Conservation (phyloP, 2,329 filamentous ascomycete genomes). For the Teratosphaeria pseudoeucalypti region DNA sequence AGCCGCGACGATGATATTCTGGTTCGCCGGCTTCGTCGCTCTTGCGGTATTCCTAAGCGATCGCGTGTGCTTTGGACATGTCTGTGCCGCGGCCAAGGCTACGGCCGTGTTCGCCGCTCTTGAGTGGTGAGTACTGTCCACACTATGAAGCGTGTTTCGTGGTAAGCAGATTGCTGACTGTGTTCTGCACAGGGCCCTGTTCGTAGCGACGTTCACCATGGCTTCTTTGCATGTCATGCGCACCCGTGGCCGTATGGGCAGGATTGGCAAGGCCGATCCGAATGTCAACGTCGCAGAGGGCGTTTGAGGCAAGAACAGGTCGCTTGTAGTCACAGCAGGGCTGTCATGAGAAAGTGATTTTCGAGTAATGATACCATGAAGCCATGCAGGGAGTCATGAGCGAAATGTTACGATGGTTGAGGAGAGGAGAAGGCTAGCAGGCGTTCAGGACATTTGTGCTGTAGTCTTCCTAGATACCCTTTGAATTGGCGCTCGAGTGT, state of each 20-base stretch:
- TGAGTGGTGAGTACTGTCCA: constrained; percentile 39
- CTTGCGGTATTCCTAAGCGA: constrained; percentile 56
- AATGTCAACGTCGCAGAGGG: constrained; percentile 23
- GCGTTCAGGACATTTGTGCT: neutral
- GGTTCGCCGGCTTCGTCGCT: constrained; percentile 79
- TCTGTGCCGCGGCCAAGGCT: constrained; percentile 53
- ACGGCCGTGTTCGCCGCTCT: constrained; percentile 58
- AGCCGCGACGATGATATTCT: constrained; percentile 68
- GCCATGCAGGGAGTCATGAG: neutral
- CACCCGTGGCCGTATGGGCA: constrained; percentile 21
- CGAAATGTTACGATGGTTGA: neutral
- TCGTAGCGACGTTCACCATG: constrained; percentile 40
- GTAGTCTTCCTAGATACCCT: neutral
- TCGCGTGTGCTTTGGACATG: constrained; percentile 43
- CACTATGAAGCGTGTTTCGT: neutral
- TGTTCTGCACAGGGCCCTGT: constrained; percentile 35
- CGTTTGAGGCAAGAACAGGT: neutral
- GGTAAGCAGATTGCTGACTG: neutral
- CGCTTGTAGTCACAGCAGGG: neutral
- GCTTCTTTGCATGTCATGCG: constrained; percentile 38
- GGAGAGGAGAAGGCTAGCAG: neutral
- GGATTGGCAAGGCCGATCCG: constrained; percentile 15
- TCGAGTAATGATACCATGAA: neutral
- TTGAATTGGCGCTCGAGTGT: neutral
- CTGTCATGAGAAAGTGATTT: neutral